Evolutionary conservation across 2,329 filamentous ascomycete genomes (phyloP).

Genomic region (Pseudogymnoascus sp.): DNA sequence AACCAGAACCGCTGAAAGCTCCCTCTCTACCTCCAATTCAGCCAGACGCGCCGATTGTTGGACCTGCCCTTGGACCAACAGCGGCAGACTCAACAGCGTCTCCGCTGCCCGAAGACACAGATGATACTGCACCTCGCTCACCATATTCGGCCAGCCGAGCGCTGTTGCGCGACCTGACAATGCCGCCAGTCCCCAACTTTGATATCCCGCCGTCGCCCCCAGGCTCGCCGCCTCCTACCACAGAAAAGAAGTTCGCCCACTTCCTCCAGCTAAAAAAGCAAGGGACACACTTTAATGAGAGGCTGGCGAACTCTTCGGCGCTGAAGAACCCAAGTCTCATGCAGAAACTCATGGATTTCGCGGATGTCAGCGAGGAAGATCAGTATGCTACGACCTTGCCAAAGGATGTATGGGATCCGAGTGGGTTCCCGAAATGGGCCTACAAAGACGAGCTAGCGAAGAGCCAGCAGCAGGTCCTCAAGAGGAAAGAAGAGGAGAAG

Average conservation of each 20-base stretch:
- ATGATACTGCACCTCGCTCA: conserved; percentile 38
- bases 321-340: conserved; percentile 67
- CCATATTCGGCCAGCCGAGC: conserved; percentile 63
- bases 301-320: conserved; percentile 59
- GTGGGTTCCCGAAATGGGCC: conserved; percentile 49
- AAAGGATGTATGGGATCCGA: conserved; percentile 52
- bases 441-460: conserved; percentile 44
- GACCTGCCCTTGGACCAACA: conserved; percentile 27
- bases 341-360: conserved; percentile 67
- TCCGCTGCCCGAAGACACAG: conserved; percentile 24
- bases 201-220: conserved; percentile 70
- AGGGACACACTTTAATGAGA: conserved; percentile 71
- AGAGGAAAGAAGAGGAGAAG: conserved; percentile 29
- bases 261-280: conserved; percentile 74
- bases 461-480: conserved; percentile 43
- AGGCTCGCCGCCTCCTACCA: conserved; percentile 46
- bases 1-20: not conserved
- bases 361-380: conserved; percentile 47
- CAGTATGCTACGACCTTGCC: conserved; percentile 62
- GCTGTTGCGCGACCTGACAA: conserved; percentile 63
- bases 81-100: conserved; percentile 17
- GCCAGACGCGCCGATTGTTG: conserved; percentile 24
- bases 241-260: conserved; percentile 63
- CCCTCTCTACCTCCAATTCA: conserved; percentile 9
- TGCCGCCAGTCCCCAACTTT: conserved; percentile 66